Evolutionary conservation across 768 basidiomycete species (phyloP).

Genomic region (Gloeopeniophorella convolvens): DNA sequence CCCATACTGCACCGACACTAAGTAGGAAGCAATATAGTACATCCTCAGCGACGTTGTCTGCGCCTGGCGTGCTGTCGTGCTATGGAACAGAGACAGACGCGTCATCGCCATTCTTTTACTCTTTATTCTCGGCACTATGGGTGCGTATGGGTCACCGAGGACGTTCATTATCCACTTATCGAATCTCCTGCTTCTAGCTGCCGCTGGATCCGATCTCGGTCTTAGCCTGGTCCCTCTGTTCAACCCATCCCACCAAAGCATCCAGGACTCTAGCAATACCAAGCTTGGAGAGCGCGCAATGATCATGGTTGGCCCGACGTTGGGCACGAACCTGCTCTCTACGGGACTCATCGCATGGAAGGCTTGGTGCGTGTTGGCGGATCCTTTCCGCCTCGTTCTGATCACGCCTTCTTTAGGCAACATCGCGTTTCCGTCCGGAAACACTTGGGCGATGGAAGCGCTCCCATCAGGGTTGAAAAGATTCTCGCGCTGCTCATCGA

Average conservation of each 20-base stretch:
- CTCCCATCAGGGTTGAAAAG: conserved; percentile 5
- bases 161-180: not conserved
- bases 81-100: conserved; percentile 11
- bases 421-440: not conserved
- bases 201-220: not conserved
- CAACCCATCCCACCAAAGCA: not conserved
- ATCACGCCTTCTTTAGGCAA: not conserved
- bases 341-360: conserved; percentile 10
- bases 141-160: not conserved
- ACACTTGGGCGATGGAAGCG: conserved; percentile 1
- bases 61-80: conserved; percentile 14
- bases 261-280: not conserved
- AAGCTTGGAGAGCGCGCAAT: not conserved
- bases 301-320: not conserved
- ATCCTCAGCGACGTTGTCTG: conserved; percentile 14
- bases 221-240: not conserved
- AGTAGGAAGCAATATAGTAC: not conserved
- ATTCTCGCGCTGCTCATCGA: conserved; percentile 13
- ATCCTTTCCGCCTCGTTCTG: not conserved
- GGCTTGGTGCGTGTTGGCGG: not conserved
- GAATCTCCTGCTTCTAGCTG: not conserved
- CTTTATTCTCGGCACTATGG: conserved; percentile 3
- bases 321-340: not conserved
- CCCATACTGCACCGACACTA: not conserved
- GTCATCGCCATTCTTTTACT: conserved; percentile 11